A percentile compares a stretch with the other conserved stretches of the same genome.
Evolutionary conservation across 2,329 filamentous ascomycete species (phyloP).

Genomic region (Pseudogymnoascus sp.): DNA sequence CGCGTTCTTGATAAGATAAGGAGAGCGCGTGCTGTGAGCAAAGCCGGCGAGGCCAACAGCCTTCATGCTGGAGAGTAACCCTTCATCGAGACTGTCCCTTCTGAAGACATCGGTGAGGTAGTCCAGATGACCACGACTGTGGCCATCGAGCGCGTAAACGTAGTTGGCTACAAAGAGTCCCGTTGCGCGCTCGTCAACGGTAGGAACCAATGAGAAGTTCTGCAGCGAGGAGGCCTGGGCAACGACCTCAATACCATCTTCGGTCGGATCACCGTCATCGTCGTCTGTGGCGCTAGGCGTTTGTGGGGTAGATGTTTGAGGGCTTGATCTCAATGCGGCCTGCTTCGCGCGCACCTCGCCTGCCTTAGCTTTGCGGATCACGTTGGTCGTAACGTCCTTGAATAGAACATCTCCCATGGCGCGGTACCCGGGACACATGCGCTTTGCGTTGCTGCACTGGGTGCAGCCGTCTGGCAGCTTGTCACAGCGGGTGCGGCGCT

Average conservation of each 20-base stretch:
- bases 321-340: background rate
- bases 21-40: constrained; percentile 31
- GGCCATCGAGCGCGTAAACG: constrained; percentile 12
- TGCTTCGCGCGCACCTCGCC: constrained; percentile 21
- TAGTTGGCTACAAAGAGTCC: constrained; percentile 23
- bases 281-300: background rate
- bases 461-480: constrained; percentile 44
- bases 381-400: constrained; percentile 47
- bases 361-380: constrained; percentile 42
- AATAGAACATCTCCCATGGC: constrained; percentile 51
- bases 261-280: background rate
- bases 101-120: constrained; percentile 46
- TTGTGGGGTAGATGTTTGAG: background rate
- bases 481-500: constrained; percentile 50
- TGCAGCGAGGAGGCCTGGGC: constrained; percentile 30
- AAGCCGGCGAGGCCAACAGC: constrained; percentile 47
- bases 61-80: constrained; percentile 42
- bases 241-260: background rate
- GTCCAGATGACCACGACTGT: constrained; percentile 42
- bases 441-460: constrained; percentile 46
- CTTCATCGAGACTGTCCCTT: constrained; percentile 32
- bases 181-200: constrained; percentile 22
- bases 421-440: constrained; percentile 47
- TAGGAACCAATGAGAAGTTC: constrained; percentile 1
- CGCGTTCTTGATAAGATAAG: constrained; percentile 39